Evolutionary conservation across 2,329 filamentous ascomycete genomes (phyloP), one percentile per base, ranked within the genome.

Genomic region (Epichloe coenophiala): DNA sequence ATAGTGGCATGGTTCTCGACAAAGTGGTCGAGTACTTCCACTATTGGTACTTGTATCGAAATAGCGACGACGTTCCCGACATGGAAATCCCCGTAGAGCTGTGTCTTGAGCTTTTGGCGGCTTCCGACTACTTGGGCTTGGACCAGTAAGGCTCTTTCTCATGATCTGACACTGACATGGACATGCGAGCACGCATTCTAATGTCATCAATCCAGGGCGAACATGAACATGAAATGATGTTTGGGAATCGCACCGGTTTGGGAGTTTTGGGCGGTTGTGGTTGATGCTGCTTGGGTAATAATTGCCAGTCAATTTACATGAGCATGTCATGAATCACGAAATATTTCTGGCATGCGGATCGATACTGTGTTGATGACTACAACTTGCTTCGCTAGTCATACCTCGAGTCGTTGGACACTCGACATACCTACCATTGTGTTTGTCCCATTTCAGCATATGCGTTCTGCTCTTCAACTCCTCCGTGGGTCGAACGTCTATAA

Each of bases 21-120:
- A 88, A 88, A 63, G 81, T 90, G 35, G 85, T 83, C 65, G 84
- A 90, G 67, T 91, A 90, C 68, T 83, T 89, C 55, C 86, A 88
- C 63, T 90, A 89, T 71, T 86, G 85, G 71, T 83, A 88, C 67
- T 83, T 82, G 60, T 76, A 87, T 66, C 75, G 76, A 48, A 77
- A 88, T 57, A 73, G 73, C 57, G 81, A 83, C 58, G 81, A 88
- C 59, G 84, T 89, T 19, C 81, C 83, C 4, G 86, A 91, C 60
- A 84, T 89, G 81, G 84, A 89, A 15, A 83, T 90, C 52, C 85
- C 85, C 12, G 79, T 85, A 33, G 85, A 90, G 68, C 71, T 90
- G 47, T 89, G 85, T 59, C 72, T 91, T 42, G 86, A 90, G 69
- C 66, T 91, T 53, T 68, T 91, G 56, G 83, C 85, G 69, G 86